Evolutionary conservation across 2,329 filamentous ascomycete species (phyloP).

Genomic region (Fusarium sp.): DNA sequence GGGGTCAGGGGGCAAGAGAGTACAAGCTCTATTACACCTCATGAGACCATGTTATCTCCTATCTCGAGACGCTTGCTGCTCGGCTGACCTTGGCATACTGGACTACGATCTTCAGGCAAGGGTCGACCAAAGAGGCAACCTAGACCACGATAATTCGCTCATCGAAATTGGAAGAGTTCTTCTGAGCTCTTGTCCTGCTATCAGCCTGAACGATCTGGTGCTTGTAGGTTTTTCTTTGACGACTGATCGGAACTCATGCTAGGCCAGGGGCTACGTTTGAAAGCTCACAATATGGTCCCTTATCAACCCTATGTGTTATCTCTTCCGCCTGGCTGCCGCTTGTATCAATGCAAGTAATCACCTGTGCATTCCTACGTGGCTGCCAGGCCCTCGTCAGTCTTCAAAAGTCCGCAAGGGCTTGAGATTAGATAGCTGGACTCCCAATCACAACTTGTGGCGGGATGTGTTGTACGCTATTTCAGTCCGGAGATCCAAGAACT

Average conservation of each 20-base stretch:
- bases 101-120: constrained; percentile 16
- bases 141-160: constrained; percentile 1
- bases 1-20: constrained; percentile 4
- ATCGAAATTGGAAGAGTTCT: constrained; percentile 7
- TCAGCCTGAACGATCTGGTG: not conserved
- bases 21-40: constrained; percentile 3
- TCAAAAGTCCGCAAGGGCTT: constrained; percentile 33
- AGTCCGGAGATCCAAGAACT: constrained; percentile 38
- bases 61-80: constrained; percentile 16
- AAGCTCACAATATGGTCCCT: not conserved
- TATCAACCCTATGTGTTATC: constrained; percentile 17
- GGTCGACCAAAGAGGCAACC: constrained; percentile 4
- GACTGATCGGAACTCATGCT: not conserved
- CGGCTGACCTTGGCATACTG: constrained; percentile 22
- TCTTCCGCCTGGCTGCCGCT: constrained; percentile 6
- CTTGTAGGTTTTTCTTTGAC: not conserved
- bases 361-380: constrained; percentile 32
- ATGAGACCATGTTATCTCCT: constrained; percentile 32
- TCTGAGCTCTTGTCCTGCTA: not conserved
- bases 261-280: not conserved
- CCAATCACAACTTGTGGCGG: constrained; percentile 41
- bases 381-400: constrained; percentile 30
- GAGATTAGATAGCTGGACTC: constrained; percentile 44
- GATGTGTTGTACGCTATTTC: constrained; percentile 37
- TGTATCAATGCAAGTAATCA: constrained; percentile 27